Base-by-base conservation (phyloP, 495 filamentous ascomycete species). In the Gamarada debralockiae region DNA sequence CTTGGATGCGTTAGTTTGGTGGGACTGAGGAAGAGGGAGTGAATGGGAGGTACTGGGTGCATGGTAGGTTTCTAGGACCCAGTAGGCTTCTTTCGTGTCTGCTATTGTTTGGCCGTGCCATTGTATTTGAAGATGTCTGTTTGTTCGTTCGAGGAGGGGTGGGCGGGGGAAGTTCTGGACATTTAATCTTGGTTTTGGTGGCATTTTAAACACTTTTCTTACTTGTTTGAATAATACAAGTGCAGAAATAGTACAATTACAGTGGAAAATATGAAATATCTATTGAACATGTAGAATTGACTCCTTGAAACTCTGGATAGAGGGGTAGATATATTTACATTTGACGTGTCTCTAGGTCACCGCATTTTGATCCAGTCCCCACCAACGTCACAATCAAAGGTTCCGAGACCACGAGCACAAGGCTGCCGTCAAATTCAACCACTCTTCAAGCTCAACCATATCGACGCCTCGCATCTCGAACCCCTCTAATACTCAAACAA, bases 51-150 rank as follows among this genome's bases (percentile, higher is more conserved):
- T 48, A 77, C 72, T 78, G 3, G 79, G 79, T 41, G 79, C 73
- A 52, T 82, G 79, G 57, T 75, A 70, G 25, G 76, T 80, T 64
- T 83, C 79, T 43, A 83, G 60, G n/a, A 78, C 78, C 78, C 79
- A 80, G 65, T 73, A 80, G 3, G 68, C 76, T 29, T 77, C 70
- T 50, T 67, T 72, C 12, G 79, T 78, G 33, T 80, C 77, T 10
- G 76, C 79, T 48, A 82, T 74, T 50, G 71, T 65, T 27, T 75
- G 63, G 43, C 67, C 70, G 31, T 76, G 62, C 70, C 73, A 80
- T 60, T 73, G 77, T 48, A 82, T 68, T 53, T 72, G 72, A 21
- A 83, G 68, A 61, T 78, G 74, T 25, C 72, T 62, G 14, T 69
- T 52, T 20, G 68, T 74, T 53, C 65, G 66, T 54, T 82, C 78